Base-by-base conservation (phyloP, 768 basidiomycete genomes). In the Lentinula sp. region DNA sequence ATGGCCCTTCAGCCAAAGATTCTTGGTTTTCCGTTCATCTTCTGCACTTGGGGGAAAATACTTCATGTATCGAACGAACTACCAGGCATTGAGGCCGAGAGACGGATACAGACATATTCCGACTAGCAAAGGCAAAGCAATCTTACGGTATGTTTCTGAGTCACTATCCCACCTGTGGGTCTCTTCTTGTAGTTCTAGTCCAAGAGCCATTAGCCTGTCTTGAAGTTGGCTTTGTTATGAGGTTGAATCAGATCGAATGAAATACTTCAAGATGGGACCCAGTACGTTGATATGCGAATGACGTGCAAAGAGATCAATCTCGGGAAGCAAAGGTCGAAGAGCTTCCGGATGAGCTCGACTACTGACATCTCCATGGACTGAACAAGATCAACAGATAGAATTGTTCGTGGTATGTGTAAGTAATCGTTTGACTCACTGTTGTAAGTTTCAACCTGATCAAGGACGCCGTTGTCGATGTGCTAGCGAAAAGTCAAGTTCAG, bases 1-100 rank as follows among this genome's bases (percentile, higher is more conserved):
- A 57, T 81, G 81, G 3, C 80, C 80, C 61, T 82, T 81, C 28
- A 81, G 64, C 80, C 80, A 82, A 4, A 82, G 77, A 49, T 79
- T 74, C 28, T 78, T 78, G 0, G 77, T 71, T 52, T 73, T 73
- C 33, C 62, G 52, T 62, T 81, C 80, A 2, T 81, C 80, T 23
- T 77, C 77, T 23, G 71, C 64, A 3, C 74, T 68, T 32, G 77
- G 76, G 6, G 77, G 78, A 62, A 74, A 76, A 66, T 81, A 81
- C 67, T 80, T 81, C 73, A 80, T 78, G 63, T 78, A 77, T 10
- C 78, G 69, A 1, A 76, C 78, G 69, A 1, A 76, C 79, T 81
- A 55, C n/a, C 23, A 20, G 42, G 36, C 28, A 12, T 10, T 35
- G 5, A 33, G 35, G 7, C n/a, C 39, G 18, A 49, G 13, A 42